Evolutionary conservation across 2,329 filamentous ascomycete species (phyloP).

Genomic region (Sclerotinia borealis): DNA sequence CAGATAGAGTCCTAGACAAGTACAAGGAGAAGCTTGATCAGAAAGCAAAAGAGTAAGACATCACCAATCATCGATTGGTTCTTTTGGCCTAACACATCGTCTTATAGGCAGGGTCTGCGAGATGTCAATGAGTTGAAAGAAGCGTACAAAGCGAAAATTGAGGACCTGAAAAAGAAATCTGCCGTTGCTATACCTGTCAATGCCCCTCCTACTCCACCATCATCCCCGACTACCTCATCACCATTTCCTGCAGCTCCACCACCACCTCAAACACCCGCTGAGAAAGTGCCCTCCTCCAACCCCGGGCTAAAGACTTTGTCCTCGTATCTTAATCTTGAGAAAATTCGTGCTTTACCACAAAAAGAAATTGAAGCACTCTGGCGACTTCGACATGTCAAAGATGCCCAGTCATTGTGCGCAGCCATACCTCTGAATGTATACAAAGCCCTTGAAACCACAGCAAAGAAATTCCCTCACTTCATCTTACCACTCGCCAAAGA

Average conservation of each 20-base stretch:
- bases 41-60: slow-evolving; percentile 62
- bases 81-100: not conserved
- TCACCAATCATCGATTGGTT: not conserved
- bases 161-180: slow-evolving; percentile 61
- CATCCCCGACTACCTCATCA: slow-evolving; percentile 31
- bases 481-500: slow-evolving; percentile 76
- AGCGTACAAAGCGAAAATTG: slow-evolving; percentile 80
- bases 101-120: slow-evolving; percentile 50
- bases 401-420: slow-evolving; percentile 74
- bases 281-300: slow-evolving; percentile 31
- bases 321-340: slow-evolving; percentile 72
- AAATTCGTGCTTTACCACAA: slow-evolving; percentile 63
- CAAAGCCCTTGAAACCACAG: slow-evolving; percentile 61
- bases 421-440: slow-evolving; percentile 71
- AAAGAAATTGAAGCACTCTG: slow-evolving; percentile 85
- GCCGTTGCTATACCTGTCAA: slow-evolving; percentile 40
- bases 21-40: slow-evolving; percentile 79
- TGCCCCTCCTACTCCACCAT: slow-evolving; percentile 31
- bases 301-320: slow-evolving; percentile 49
- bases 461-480: slow-evolving; percentile 76
- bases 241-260: slow-evolving; percentile 31
- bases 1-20: slow-evolving; percentile 68
- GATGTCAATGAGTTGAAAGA: slow-evolving; percentile 72
- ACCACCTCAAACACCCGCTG: slow-evolving; percentile 30
- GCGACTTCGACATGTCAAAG: slow-evolving; percentile 76